Base-by-base conservation (phyloP, 2,329 filamentous ascomycete genomes). In the Raffaelea albimanens region DNA sequence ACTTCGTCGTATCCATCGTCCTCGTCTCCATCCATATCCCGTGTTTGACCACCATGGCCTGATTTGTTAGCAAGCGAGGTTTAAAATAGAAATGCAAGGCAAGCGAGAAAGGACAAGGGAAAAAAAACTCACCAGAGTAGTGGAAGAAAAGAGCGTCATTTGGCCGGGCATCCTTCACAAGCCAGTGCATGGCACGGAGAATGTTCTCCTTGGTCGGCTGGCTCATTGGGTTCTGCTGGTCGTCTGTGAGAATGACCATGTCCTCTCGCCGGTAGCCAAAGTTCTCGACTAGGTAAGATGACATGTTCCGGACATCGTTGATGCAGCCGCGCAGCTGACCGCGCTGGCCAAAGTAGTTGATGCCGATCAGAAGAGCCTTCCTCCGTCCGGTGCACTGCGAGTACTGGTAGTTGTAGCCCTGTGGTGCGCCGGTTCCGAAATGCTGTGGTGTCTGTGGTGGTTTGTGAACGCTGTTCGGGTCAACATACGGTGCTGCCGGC, bases 271-370 rank as follows among this genome's bases (percentile, higher is more conserved):
- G 89, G 65, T 97, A 97, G 25, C 86, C 86, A 64, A 94, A 96
- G 60, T 88, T 82, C 64, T 90, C 81, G 53, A 87, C 87, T 50
- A 97, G 72, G 62, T 95, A 97, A 44, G 78, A 76, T 20, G 89
- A 95, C 88, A 97, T 95, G 70, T 96, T 96, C 67, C 90, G 87
- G 40, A 96, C 91, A 63, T 97, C 91, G 62, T 97, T 96, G 71
- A 96, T 96, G 61, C 91, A 97, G 41, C 91, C 91, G 49, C 89
- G 76, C 43, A 96, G 73, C 71, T 96, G 87, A 23, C 90, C 90
- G 49, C 87, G 81, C 34, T 49, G 90, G 45, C 85, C 83, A 62
- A 96, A 96, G 68, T 97, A 96, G 68, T 96, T 96, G 72, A 96
- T 95, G 47, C 91, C 91, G 56, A 96, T 91, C 52, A 97, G 67